Base-by-base conservation (phyloP, 306 rosid species). In the Albizia julibrissin region DNA sequence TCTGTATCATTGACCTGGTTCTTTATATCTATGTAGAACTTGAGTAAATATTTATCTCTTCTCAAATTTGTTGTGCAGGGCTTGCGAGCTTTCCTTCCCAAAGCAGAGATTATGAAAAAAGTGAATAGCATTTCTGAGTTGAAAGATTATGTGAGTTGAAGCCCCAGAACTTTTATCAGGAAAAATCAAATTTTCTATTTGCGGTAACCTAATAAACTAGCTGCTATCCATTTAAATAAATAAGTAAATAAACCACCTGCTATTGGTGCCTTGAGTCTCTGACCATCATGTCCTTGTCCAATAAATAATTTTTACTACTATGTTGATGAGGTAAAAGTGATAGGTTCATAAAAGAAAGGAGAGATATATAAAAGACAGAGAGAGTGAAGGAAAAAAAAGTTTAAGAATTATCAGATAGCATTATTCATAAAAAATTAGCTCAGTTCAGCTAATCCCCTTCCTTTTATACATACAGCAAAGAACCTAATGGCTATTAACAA, bases 41-140 rank as follows among this genome's bases (percentile, higher is more conserved):
- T 37, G 75, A 39, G 8, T 40, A 72, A 26, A 74, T 66, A 76
- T 39, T 76, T 59, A 76, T 82, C 43, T 54, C 54, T 76, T 83
- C 58, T 24, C 74, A 37, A 49, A 31, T 79, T 81, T 84, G 54
- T 19, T 83, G 81, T 76, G 75, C 92, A 95, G 99, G 99, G 99
- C 70, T 82, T 92, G 86, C 88, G 98, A 59, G 98, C 96, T 83
- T 95, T 93, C 80, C 84, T 95, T 80, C 97, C 99, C 43, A 95
- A 93, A 86, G 86, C 91, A 22, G 99, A 93, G 86, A 92, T 95
- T 79, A 69, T 90, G 84, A 93, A 84, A 67, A 87, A 88, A 91
- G 91, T 85, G 76, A 89, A 91, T 83, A 91, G 80, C 88, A 89
- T 93, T 85, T 84, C 97, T 15, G 98, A 95, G 59, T 86, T 93